Evolutionary conservation across 306 rosid species (phyloP).

Genomic region (Sicyos baderoa): DNA sequence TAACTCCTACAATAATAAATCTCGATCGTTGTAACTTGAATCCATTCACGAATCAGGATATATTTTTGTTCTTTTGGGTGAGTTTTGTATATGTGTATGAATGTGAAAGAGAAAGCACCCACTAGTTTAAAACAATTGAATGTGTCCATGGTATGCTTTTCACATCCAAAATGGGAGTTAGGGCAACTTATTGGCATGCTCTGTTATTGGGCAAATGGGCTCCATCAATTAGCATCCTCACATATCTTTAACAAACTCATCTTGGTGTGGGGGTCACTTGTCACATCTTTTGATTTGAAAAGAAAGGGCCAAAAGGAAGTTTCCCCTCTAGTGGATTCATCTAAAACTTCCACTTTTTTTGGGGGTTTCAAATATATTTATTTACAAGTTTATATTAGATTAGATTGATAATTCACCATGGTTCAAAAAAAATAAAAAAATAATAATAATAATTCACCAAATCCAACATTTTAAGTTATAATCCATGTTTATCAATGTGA

Average conservation of each 20-base stretch:
- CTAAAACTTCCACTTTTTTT: not conserved
- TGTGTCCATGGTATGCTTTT: too few species aligned
- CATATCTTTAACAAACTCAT: conserved; percentile 3
- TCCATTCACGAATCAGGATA: not conserved
- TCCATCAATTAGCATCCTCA: conserved; percentile 9
- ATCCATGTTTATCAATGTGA: not conserved
- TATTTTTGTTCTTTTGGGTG: not conserved
- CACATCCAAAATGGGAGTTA: too few species aligned
- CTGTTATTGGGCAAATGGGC: conserved; percentile 12
- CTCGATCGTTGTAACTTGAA: too few species aligned
- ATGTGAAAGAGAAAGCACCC: too few species aligned
- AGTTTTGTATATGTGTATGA: too few species aligned
- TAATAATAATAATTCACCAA: not conserved
- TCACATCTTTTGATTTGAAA: conserved; percentile 9
- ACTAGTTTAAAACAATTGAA: too few species aligned
- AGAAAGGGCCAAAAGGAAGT: not conserved
- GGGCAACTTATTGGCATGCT: not conserved
- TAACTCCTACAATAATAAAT: too few species aligned
- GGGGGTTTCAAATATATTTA: not conserved
- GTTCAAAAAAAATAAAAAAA: too few species aligned
- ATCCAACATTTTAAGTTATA: not conserved
- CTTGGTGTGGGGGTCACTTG: conserved; percentile 14
- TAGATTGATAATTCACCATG: not conserved
- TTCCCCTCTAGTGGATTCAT: conserved; percentile 16
- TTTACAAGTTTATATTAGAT: not conserved